phyloP scores from a whole-genome alignment of 2,329 filamentous ascomycete genomes.

The Stachybotrys echinatus region DNA sequence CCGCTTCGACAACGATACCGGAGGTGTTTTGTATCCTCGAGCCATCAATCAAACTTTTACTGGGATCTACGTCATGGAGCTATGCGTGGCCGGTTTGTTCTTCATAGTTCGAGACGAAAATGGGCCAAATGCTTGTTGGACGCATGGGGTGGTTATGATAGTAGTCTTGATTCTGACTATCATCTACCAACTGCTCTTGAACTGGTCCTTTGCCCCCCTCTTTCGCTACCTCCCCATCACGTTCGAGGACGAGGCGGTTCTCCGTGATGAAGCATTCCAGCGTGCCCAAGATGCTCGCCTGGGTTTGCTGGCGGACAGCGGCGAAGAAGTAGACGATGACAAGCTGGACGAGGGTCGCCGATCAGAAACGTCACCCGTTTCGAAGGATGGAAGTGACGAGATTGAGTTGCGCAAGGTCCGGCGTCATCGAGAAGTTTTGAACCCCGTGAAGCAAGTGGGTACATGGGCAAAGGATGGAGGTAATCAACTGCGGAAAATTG shows the following conservation, averaged over 20 bases:
- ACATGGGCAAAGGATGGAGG: constrained; percentile 37
- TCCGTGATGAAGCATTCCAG: constrained; percentile 86
- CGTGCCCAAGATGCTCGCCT: constrained; percentile 68
- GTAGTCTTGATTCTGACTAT: constrained; percentile 64
- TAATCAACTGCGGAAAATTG: constrained; percentile 41
- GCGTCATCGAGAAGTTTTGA: constrained; percentile 23
- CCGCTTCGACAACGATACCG: constrained; percentile 84
- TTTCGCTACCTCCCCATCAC: constrained; percentile 90
- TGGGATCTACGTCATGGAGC: constrained; percentile 89
- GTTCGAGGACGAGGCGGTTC: constrained; percentile 87
- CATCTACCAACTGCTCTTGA: constrained; percentile 75
- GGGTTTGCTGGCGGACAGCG: constrained; percentile 50
- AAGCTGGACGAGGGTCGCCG: constrained; percentile 21
- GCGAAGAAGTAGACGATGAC: constrained; percentile 33
- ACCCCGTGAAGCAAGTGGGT: constrained; percentile 36
- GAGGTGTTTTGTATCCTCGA: constrained; percentile 83
- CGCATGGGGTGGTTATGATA: constrained; percentile 84
- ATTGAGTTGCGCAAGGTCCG: constrained; percentile 35
- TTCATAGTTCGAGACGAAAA: constrained; percentile 64
- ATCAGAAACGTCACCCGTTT: constrained; percentile 17
- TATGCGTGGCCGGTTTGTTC: constrained; percentile 85
- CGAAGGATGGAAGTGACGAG: constrained; percentile 28
- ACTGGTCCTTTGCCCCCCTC: constrained; percentile 77
- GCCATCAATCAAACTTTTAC: constrained; percentile 96
- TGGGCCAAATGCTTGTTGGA: constrained; percentile 52